These are phyloP conservation scores for Globisporangium uncinulatum DNA, from an alignment of 352 stramenopile genomes.

Conservation along the genomic window DNA sequence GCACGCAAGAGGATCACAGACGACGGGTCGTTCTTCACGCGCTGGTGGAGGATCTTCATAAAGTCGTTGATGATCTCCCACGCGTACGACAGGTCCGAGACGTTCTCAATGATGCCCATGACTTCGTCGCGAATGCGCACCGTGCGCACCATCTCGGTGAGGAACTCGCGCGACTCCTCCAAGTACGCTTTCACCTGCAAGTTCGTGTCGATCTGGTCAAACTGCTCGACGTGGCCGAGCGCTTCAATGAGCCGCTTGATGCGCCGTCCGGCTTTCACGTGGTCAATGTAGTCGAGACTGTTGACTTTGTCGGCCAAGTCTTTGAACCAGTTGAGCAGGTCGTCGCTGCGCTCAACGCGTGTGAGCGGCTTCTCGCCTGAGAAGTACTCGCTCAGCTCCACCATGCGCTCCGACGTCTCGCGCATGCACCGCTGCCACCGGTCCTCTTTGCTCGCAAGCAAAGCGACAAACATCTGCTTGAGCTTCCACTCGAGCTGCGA, in stretches of 20 bases:
- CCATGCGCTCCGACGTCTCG: conserved; percentile 88
- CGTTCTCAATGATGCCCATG: conserved; percentile 90
- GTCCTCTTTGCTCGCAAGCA: conserved; percentile 89
- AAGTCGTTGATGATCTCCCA: conserved; percentile 95
- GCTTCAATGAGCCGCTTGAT: conserved; percentile 94
- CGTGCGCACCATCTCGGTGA: conserved; percentile 94
- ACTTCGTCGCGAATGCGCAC: conserved; percentile 91
- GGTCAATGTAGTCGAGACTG: conserved; percentile 87
- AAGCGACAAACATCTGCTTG: conserved; percentile 89
- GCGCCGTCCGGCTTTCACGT: conserved; percentile 90
- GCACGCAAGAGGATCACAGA: conserved; percentile 91
- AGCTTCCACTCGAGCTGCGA: conserved; percentile 94
- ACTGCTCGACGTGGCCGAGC: conserved; percentile 93
- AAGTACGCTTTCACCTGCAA: conserved; percentile 95
- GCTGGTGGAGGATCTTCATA: conserved; percentile 91
- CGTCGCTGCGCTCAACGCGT: conserved; percentile 91
- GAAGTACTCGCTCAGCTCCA: conserved; percentile 93
- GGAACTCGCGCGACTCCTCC: conserved; percentile 87
- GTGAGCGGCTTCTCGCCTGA: conserved; percentile 91
- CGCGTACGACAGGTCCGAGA: conserved; percentile 93
- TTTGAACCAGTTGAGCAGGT: conserved; percentile 92
- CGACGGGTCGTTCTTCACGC: conserved; percentile 90
- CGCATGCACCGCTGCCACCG: conserved; percentile 89
- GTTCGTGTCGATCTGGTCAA: conserved; percentile 94
- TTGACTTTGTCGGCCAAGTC: conserved; percentile 89